Percentiles rank a stretch among this genome's conserved stretches.
These are phyloP conservation scores for Vitis hybrid DNA, from an alignment of 177 flowering plant genomes.

Conservation along the genomic window DNA sequence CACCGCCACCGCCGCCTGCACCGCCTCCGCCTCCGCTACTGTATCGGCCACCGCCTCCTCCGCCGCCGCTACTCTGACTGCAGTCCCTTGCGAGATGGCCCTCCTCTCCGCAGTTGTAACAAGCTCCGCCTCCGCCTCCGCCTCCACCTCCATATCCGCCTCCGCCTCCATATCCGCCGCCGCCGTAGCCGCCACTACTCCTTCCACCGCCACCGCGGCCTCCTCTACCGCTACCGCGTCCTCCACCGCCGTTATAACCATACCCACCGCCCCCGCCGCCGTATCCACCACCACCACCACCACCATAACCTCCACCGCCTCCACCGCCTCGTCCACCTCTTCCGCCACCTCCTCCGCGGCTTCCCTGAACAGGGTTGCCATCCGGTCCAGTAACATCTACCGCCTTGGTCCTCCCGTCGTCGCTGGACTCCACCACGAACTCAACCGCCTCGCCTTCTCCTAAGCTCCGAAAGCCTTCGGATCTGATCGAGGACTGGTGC, in stretches of 20 bases:
- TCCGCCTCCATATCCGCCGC: slow-evolving; percentile 13
- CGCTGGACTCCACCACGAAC: slow-evolving; percentile 42
- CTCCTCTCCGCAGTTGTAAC: background rate
- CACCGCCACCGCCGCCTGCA: slow-evolving; percentile 33
- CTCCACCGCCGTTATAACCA: slow-evolving; percentile 24
- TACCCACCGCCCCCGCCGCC: slow-evolving; percentile 24
- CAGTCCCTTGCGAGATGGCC: no score
- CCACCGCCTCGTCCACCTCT: slow-evolving; percentile 25
- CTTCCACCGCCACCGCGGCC: slow-evolving; percentile 40
- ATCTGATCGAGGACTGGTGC: slow-evolving; percentile 74
- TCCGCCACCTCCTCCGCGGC: slow-evolving; percentile 28
- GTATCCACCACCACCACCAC: slow-evolving; percentile 19
- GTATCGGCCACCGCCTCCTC: slow-evolving; percentile 30
- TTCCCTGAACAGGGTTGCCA: slow-evolving; percentile 41
- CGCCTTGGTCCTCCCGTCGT: slow-evolving; percentile 62
- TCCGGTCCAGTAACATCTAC: slow-evolving; percentile 69
- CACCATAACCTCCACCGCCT: slow-evolving; percentile 20
- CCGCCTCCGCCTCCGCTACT: background rate
- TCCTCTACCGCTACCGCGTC: slow-evolving; percentile 18
- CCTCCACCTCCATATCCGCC: slow-evolving; percentile 22
- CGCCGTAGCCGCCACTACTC: slow-evolving; percentile 35
- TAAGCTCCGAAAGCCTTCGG: slow-evolving; percentile 78
- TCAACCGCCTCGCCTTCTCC: slow-evolving; percentile 72
- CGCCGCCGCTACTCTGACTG: slow-evolving; percentile 9
- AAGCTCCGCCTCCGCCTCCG: slow-evolving; percentile 14